A percentile compares a stretch with the other conserved stretches of the same genome.
Evolutionary conservation across 169 alveolate genomes (phyloP).

Genomic region (Prorocentrum cordatum): DNA sequence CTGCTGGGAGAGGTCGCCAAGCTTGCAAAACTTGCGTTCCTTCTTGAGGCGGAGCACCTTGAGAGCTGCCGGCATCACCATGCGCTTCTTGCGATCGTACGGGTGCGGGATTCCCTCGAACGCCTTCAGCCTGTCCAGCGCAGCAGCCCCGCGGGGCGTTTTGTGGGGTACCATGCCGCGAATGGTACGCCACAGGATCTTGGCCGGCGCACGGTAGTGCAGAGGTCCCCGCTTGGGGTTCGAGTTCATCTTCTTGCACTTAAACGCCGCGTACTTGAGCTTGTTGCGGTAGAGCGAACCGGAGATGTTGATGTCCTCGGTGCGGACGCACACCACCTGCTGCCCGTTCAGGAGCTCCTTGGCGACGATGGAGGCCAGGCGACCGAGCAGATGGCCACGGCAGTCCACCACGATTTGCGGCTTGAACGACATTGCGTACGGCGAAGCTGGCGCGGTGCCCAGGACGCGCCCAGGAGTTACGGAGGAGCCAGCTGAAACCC

Average conservation of each 20-base stretch:
- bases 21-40: conserved; percentile 72
- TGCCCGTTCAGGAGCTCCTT: conserved; percentile 95
- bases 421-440: not conserved
- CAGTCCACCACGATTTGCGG: conserved; percentile 92
- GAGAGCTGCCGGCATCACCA: conserved; percentile 72
- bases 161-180: conserved; percentile 99
- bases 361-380: conserved; percentile 97
- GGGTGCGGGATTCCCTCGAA: conserved; percentile 73
- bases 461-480: no score
- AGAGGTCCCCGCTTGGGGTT: conserved; percentile 94
- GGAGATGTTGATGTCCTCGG: conserved; percentile 94
- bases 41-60: conserved; percentile 73
- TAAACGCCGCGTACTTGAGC: conserved; percentile 90
- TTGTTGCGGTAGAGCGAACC: conserved; percentile 92
- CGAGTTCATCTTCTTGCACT: conserved; percentile 89
- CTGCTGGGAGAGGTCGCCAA: conserved; percentile 73
- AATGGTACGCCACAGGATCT: conserved; percentile 92
- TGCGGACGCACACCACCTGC: conserved; percentile 87
- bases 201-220: conserved; percentile 94
- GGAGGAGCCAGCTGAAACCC: no score
- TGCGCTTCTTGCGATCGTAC: conserved; percentile 72
- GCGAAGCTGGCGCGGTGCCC: no score
- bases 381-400: conserved; percentile 97
- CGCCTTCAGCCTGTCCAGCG: conserved; percentile 79
- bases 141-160: conserved; percentile 95